Percentiles rank a stretch among this genome's conserved stretches.
Conservation (phyloP, 805 yeast species). For the Saccharomycopsis fermentans region DNA sequence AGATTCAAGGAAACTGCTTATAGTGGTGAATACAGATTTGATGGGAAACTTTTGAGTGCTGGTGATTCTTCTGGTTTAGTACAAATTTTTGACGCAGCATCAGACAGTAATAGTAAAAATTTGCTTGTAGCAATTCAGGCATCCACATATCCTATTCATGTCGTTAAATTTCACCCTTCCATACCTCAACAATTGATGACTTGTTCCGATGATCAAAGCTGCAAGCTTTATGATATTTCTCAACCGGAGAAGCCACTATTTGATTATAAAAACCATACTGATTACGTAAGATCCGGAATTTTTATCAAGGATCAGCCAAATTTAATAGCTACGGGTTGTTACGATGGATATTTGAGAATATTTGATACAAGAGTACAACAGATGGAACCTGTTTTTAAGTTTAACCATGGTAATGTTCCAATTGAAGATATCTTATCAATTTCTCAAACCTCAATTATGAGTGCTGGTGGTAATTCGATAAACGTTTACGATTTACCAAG, state of each 20-base stretch:
- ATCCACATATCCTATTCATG: slow-evolving; percentile 81
- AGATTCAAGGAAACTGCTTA: slow-evolving; percentile 89
- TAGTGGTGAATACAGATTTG: slow-evolving; percentile 82
- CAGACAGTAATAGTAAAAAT: slow-evolving; percentile 48
- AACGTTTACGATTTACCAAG: slow-evolving; percentile 90
- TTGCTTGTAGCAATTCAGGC: slow-evolving; percentile 74
- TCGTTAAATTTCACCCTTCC: slow-evolving; percentile 81
- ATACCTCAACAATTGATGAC: slow-evolving; percentile 66
- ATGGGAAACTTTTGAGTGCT: slow-evolving; percentile 85
- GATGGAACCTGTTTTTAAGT: slow-evolving; percentile 43
- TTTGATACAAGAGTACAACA: slow-evolving; percentile 62
- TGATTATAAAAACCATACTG: slow-evolving; percentile 59
- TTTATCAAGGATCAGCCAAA: slow-evolving; percentile 71
- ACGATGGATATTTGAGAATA: slow-evolving; percentile 77
- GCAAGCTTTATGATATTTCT: slow-evolving; percentile 80
- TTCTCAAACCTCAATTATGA: slow-evolving; percentile 63
- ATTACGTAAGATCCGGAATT: slow-evolving; percentile 75
- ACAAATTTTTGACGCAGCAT: slow-evolving; percentile 73
- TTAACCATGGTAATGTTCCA: slow-evolving; percentile 61
- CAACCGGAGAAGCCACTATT: slow-evolving; percentile 64
- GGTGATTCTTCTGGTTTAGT: slow-evolving; percentile 94
- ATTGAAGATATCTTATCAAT: slow-evolving; percentile 77
- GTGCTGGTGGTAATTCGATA: slow-evolving; percentile 74
- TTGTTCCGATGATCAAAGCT: slow-evolving; percentile 82
- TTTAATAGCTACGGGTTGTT: slow-evolving; percentile 84